Base-by-base conservation (phyloP, 306 rosid species). In the Ceratonia siliqua region DNA sequence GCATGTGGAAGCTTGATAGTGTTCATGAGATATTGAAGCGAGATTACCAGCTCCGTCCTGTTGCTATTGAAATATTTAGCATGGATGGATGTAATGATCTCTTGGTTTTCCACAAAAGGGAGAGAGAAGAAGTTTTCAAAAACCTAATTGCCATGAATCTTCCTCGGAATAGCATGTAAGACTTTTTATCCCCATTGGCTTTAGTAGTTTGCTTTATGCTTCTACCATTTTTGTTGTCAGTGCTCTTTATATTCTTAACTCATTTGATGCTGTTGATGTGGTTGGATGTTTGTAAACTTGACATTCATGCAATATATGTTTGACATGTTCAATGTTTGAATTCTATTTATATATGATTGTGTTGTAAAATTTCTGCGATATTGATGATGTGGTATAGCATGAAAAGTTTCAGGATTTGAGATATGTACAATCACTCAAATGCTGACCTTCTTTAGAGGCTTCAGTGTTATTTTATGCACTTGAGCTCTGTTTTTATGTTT, bases 61-160 rank as follows among this genome's bases (percentile, higher is more conserved):
- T 95, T 55, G 99, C 99, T 84, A 70, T 95, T 73, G 99, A 95
- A 85, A 92, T 95, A 82, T 95, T 95, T 89, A 95, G 99, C 89
- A 95, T 92, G 98, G 99, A 95, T 89, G 99, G 99, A 56, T 95
- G 96, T 69, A 95, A 95, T 79, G 99, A 95, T 87, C 97, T 95
- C 65, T 86, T 95, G 83, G 98, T 95, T 57, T 95, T 95, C 88
- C 99, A 92, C 88, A 95, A 95, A 86, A 95, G 82, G 69, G 99
- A 95, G 83, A 86, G 99, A 77, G 99, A 95, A 76, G 99, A 90
- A 68, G 97, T 95, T 68, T 95, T 92, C 82, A 95, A 89, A 83
- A 89, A 95, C 81, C 86, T 95, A 9, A 79, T 90, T 67, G 92
- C 99, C 82, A 86, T 92, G 85, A 95, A 95, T 86, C 99, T 95